Evolutionary conservation across 2,329 filamentous ascomycete species (phyloP).

Genomic region (Mycosphaerella sp.): DNA sequence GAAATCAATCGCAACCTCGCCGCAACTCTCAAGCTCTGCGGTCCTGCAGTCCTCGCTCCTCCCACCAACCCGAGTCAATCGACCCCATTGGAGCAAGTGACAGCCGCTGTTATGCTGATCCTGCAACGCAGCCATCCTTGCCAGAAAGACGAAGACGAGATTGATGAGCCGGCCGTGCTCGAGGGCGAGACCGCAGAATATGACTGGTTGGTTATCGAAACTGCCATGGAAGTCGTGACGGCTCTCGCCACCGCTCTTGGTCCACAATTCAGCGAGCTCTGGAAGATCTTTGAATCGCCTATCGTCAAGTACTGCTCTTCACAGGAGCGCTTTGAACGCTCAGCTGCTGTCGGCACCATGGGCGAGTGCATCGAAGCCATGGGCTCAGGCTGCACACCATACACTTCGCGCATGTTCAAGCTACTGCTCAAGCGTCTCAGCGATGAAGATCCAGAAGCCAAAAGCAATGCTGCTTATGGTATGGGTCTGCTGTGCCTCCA

Average conservation of each 20-base stretch:
- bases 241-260: slow-evolving; percentile 79
- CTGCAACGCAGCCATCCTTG: slow-evolving; percentile 88
- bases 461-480: slow-evolving; percentile 92
- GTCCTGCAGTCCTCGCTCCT: slow-evolving; percentile 70
- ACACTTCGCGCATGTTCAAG: slow-evolving; percentile 69
- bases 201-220: slow-evolving; percentile 95
- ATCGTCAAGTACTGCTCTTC: slow-evolving; percentile 83
- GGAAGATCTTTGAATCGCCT: slow-evolving; percentile 93
- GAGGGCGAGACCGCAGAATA: slow-evolving; percentile 80
- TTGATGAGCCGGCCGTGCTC: slow-evolving; percentile 66
- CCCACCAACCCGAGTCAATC: slow-evolving; percentile 52
- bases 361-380: slow-evolving; percentile 86
- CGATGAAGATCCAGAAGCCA: slow-evolving; percentile 85
- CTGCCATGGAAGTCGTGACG: slow-evolving; percentile 82
- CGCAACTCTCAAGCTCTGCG: slow-evolving; percentile 83
- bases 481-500: slow-evolving; percentile 77
- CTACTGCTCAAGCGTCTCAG: slow-evolving; percentile 78
- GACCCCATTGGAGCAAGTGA: slow-evolving; percentile 51
- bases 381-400: slow-evolving; percentile 72
- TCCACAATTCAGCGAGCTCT: slow-evolving; percentile 73
- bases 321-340: slow-evolving; percentile 79
- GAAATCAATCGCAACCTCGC: slow-evolving; percentile 93
- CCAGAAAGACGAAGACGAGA: slow-evolving; percentile 81
- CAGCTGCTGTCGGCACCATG: slow-evolving; percentile 82
- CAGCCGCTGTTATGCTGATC: slow-evolving; percentile 68